Evolutionary conservation across 208 protist genomes (phyloP), one percentile per base, ranked within the genome.

Genomic region (Leishmania aethiopica): DNA sequence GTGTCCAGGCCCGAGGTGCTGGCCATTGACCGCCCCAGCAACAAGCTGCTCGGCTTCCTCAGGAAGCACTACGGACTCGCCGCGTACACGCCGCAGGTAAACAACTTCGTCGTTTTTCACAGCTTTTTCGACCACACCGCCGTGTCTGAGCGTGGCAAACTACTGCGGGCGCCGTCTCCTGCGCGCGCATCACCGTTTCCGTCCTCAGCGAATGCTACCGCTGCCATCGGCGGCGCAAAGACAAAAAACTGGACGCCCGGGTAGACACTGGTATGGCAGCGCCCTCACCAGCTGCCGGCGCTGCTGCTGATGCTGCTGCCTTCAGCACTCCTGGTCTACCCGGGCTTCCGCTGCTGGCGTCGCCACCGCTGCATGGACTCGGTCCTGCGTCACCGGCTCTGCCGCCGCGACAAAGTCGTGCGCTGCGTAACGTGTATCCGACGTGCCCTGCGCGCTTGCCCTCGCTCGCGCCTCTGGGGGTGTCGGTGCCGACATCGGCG

Each of bases 101-200:
- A 99, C 83, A 97, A 99, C 82, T 98, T 98, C 74, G 96, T 98
- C 6, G 95, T 98, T n/a, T 98, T 97, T 75, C 81, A 96, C 37
- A 55, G 78, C 19, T 99, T 97, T 77, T 99, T 97, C 79, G 91
- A 94, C 49, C 45, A 77, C 51, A 91, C 90, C 40, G 85, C 79
- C 42, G 86, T 92, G 4, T 88, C 88, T 17, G 90, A 94, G 81
- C 84, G 88, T 6, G 89, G 89, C 19, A 83, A 78, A 76, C 82
- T 92, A 59, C 71, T 79, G 25, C 88, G 90, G 19, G 37, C 60
- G 32, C 32, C 79, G 35, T 75, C 76, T 28, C 70, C 78, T 10
- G 62, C 17, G 28, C 35, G 69, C 69, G 25, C 62, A 69, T 32
- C 11, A 47, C 59, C 51, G 59, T 10, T 32, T 57, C 10, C 45